These are phyloP conservation scores for Sporisorium graminicola DNA, from an alignment of 1,284 basidiomycete species.

Conservation along the genomic window DNA sequence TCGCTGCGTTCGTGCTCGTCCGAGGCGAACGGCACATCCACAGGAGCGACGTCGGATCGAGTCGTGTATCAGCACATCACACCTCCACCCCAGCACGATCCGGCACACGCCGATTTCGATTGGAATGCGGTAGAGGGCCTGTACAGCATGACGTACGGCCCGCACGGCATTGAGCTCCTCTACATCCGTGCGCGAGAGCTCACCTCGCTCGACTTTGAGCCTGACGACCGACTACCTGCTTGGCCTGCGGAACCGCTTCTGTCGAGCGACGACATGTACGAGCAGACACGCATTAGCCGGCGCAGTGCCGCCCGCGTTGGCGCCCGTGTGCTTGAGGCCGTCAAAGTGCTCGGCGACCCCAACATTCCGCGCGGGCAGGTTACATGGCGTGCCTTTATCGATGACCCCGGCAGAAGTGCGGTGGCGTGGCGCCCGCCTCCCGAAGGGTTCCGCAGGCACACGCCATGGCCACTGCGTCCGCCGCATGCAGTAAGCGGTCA, in stretches of 20 bases:
- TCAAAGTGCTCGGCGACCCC: constrained; percentile 57
- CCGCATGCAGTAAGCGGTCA: constrained; percentile 18
- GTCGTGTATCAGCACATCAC: constrained; percentile 22
- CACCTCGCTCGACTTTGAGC: constrained; percentile 52
- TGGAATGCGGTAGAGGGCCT: constrained; percentile 52
- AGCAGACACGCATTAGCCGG: constrained; percentile 43
- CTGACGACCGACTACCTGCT: constrained; percentile 22
- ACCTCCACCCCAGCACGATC: constrained; percentile 38
- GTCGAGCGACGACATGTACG: constrained; percentile 47
- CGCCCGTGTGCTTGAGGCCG: constrained; percentile 49
- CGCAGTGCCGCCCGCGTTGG: constrained; percentile 34
- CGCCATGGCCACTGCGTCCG: constrained; percentile 45
- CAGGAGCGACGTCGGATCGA: constrained; percentile 1
- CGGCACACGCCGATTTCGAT: constrained; percentile 49
- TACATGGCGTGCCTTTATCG: constrained; percentile 56
- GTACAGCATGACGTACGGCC: constrained; percentile 58
- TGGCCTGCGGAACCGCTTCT: constrained; percentile 55
- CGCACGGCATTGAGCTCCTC: constrained; percentile 55
- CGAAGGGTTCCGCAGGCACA: constrained; percentile 33
- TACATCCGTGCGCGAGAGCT: constrained; percentile 54
- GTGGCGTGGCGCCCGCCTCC: constrained; percentile 46
- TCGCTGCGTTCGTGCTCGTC: constrained; percentile 17
- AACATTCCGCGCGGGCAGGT: constrained; percentile 57
- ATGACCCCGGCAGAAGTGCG: constrained; percentile 43
- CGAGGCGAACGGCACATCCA: not conserved